phyloP scores from a whole-genome alignment of 371 early-diverging fungal genomes.

The Circinella minor region DNA sequence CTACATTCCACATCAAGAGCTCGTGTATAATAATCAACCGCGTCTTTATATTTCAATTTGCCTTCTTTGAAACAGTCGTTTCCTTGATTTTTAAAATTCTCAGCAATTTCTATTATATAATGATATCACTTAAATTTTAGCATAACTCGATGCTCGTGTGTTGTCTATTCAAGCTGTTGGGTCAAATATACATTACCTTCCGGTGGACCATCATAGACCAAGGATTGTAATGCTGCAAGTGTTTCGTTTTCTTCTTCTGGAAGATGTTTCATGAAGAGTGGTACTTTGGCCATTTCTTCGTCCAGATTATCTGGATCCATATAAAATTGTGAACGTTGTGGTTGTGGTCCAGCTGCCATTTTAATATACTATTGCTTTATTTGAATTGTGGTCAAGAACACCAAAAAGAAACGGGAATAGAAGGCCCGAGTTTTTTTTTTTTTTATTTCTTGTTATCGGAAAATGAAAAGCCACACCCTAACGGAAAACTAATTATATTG shows the following conservation, averaged over 20 bases:
- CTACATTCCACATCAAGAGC: constrained; percentile 84
- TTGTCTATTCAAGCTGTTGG: too few species aligned
- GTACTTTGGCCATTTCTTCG: constrained; percentile 73
- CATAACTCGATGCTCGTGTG: too few species aligned
- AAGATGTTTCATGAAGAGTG: constrained; percentile 90
- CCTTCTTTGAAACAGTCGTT: constrained; percentile 89
- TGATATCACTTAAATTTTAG: background rate
- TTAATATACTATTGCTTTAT: background rate
- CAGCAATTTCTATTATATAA: constrained; percentile 76
- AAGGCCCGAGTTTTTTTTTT: background rate
- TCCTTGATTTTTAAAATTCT: constrained; percentile 95
- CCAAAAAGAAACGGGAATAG: constrained; percentile 1
- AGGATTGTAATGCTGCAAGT: constrained; percentile 83
- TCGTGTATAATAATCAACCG: constrained; percentile 85
- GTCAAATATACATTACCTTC: constrained; percentile 63
- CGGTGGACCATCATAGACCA: constrained; percentile 93
- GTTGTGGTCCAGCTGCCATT: constrained; percentile 31
- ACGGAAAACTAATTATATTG: too few species aligned
- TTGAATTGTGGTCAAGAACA: constrained; percentile 5
- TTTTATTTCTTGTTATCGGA: too few species aligned
- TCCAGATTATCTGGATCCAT: constrained; percentile 60
- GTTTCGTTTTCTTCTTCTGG: constrained; percentile 82
- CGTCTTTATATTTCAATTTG: constrained; percentile 72
- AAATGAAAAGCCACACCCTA: too few species aligned
- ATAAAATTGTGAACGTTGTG: constrained; percentile 29